Conservation (phyloP, 1,284 basidiomycete species). For the Kwoniella shivajii region DNA sequence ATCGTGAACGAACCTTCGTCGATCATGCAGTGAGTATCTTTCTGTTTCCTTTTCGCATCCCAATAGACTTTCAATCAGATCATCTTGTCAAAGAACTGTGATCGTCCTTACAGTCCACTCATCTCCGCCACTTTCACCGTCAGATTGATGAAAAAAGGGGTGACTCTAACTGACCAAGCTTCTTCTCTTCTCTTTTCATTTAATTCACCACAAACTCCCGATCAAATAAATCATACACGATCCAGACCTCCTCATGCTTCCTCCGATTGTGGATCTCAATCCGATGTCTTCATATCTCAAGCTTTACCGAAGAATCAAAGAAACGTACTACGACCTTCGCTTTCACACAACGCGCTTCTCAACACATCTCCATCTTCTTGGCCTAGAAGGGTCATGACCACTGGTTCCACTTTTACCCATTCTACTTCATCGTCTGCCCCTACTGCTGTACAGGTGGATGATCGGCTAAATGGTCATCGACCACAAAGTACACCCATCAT, state of each 20-base stretch:
- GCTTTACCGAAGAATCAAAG: slow-evolving; percentile 64
- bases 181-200: not conserved
- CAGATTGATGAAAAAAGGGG: not conserved
- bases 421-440: not conserved
- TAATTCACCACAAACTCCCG: not conserved
- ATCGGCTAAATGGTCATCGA: slow-evolving; percentile 6
- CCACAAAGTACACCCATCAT: slow-evolving; percentile 5
- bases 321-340: slow-evolving; percentile 21
- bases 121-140: not conserved
- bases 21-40: slow-evolving; percentile 28
- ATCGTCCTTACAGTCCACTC: not conserved
- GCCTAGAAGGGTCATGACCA: slow-evolving; percentile 22
- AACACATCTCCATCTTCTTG: slow-evolving; percentile 21
- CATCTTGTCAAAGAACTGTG: slow-evolving; percentile 1
- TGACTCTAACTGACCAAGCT: slow-evolving; percentile 8
- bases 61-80: not conserved
- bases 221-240: too few species aligned
- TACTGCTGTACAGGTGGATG: not conserved
- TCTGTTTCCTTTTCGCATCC: not conserved
- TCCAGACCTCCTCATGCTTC: slow-evolving; percentile 4
- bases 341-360: slow-evolving; percentile 22
- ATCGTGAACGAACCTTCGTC: slow-evolving; percentile 22
- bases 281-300: slow-evolving; percentile 25
- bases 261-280: slow-evolving; percentile 10
- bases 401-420: slow-evolving; percentile 3